These are phyloP conservation scores for Salix arbutifolia DNA, from an alignment of 345 rosid genomes.

Conservation along the genomic window DNA sequence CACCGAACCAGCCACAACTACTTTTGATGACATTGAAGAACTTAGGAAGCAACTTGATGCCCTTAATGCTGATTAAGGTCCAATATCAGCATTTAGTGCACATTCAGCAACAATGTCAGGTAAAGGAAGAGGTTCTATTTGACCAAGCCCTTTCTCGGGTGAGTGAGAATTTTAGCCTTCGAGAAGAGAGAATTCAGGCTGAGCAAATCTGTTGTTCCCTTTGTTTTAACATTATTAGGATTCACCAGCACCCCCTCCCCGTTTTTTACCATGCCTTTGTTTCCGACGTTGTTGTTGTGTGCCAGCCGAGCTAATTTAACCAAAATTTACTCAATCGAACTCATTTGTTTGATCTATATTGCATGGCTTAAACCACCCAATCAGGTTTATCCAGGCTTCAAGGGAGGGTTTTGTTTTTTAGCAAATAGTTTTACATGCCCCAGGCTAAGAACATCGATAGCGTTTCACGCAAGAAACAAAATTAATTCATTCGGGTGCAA, in stretches of 20 bases:
- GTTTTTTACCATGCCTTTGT: neutral
- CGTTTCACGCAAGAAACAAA: neutral
- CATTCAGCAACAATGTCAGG: neutral
- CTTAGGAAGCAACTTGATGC: slow-evolving; percentile 83
- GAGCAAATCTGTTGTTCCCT: neutral
- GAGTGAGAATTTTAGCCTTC: neutral
- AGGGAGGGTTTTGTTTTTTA: neutral
- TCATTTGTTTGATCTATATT: neutral
- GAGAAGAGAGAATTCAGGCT: neutral
- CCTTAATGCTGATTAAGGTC: slow-evolving; percentile 52
- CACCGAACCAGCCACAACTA: slow-evolving; percentile 38
- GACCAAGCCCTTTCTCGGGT: neutral
- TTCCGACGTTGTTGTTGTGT: neutral
- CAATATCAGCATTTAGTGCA: neutral
- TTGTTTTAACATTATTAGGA: too few species aligned
- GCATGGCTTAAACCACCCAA: neutral
- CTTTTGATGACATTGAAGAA: slow-evolving; percentile 68
- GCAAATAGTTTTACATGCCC: neutral
- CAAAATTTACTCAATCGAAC: neutral
- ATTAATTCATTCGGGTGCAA: too few species aligned
- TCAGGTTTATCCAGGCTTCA: neutral
- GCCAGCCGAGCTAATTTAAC: neutral
- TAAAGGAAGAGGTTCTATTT: neutral
- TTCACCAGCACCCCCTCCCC: too few species aligned
- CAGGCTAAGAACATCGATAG: neutral